phyloP scores from a whole-genome alignment of 495 filamentous ascomycete species.

The Penicillium angulare region DNA sequence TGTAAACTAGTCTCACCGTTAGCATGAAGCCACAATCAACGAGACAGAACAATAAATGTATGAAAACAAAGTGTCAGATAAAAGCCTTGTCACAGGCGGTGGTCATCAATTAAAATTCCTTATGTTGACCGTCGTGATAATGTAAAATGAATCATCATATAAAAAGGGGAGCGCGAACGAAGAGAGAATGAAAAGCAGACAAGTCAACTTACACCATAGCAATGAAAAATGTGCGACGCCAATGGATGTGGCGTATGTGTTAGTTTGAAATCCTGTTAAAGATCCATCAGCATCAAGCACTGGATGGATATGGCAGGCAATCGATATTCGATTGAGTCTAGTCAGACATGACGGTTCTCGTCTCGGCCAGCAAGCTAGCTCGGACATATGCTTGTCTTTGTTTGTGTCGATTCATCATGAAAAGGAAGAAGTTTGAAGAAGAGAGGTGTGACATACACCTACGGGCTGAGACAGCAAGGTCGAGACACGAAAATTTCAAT shows the following conservation, averaged over 20 bases:
- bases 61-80: constrained; percentile 52
- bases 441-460: constrained; percentile 34
- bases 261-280: constrained; percentile 9
- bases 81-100: constrained; percentile 82
- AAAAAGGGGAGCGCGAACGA: constrained; percentile 22
- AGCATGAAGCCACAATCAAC: constrained; percentile 13
- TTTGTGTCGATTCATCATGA: constrained; percentile 53
- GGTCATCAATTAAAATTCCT: constrained; percentile 80
- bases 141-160: constrained; percentile 72
- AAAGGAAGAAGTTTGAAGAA: constrained; percentile 4
- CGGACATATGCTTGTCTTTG: constrained; percentile 64
- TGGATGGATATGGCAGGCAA: constrained; percentile 18
- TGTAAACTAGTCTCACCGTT: constrained; percentile 21
- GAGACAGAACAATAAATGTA: constrained; percentile 14
- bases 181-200: constrained; percentile 1
- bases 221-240: neutral
- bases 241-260: neutral
- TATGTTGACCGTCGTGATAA: constrained; percentile 99
- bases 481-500: neutral
- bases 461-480: constrained; percentile 7
- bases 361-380: constrained; percentile 49
- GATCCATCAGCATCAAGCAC: constrained; percentile 31
- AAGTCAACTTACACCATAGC: constrained; percentile 23
- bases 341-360: constrained; percentile 53
- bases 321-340: constrained; percentile 18